Evolutionary conservation across 768 basidiomycete species (phyloP).

Genomic region (Nidularia pulvinata): DNA sequence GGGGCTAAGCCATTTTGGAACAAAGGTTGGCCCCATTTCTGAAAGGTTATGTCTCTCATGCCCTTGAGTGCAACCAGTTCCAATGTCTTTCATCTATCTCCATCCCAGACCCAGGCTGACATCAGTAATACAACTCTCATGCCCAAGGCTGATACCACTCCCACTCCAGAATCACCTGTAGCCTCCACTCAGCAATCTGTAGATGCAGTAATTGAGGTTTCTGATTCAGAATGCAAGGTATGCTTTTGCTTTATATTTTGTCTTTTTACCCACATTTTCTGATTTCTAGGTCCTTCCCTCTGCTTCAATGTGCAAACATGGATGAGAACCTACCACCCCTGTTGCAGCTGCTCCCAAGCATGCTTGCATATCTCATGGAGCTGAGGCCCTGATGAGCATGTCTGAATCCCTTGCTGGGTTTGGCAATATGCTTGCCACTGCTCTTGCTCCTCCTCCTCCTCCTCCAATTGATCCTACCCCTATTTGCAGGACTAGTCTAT

Average conservation of each 20-base stretch:
- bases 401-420: neutral
- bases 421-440: neutral
- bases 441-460: neutral
- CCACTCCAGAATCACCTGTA: neutral
- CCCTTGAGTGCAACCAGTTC: constrained; percentile 4
- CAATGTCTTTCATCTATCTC: constrained; percentile 7
- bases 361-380: neutral
- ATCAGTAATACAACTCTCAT: neutral
- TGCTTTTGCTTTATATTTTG: neutral
- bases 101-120: no score
- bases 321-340: neutral
- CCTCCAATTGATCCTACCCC: no score
- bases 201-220: neutral
- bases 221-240: neutral
- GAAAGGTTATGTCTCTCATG: constrained; percentile 2
- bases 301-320: neutral
- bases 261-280: neutral
- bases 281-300: neutral
- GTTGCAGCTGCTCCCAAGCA: neutral
- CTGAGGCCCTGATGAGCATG: constrained; percentile 2
- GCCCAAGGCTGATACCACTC: neutral
- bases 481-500: no score
- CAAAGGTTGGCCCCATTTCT: constrained; percentile 11
- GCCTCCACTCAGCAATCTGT: neutral
- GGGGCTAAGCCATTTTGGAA: constrained; percentile 17